These are phyloP conservation scores for Taphrina betulina DNA, from an alignment of 1,139 yeast species.

Conservation along the genomic window DNA sequence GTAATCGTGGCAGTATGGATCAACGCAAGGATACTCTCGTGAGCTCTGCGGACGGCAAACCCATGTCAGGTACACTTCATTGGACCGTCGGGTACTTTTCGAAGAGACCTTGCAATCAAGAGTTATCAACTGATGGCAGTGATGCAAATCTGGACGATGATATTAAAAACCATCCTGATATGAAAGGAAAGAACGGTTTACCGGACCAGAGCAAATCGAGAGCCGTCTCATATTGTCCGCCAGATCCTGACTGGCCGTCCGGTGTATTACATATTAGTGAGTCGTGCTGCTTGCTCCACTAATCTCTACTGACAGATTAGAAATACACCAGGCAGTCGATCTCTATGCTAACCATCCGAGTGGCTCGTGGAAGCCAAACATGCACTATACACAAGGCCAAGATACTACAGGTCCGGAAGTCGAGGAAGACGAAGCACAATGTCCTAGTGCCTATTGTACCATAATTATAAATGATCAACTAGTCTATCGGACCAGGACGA, in stretches of 20 bases:
- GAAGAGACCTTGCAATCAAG: conserved; percentile 11
- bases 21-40: conserved; percentile 25
- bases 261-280: conserved; percentile 27
- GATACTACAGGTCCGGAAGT: conserved; percentile 13
- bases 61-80: conserved; percentile 4
- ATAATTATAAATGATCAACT: conserved; percentile 24
- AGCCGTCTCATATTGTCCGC: conserved; percentile 21
- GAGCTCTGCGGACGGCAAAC: conserved; percentile 13
- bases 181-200: conserved; percentile 7
- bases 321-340: conserved; percentile 27
- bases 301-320: neutral
- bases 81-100: conserved; percentile 31
- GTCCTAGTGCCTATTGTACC: conserved; percentile 31
- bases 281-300: neutral
- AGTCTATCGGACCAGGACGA: conserved; percentile 30
- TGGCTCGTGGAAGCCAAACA: conserved; percentile 15
- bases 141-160: conserved; percentile 16
- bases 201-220: conserved; percentile 8
- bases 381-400: conserved; percentile 13
- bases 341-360: conserved; percentile 16
- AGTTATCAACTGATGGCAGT: conserved; percentile 23
- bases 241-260: conserved; percentile 29
- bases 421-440: conserved; percentile 28
- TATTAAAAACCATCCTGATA: conserved; percentile 11
- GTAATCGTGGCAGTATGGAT: conserved; percentile 8